These are phyloP conservation scores for Capsicum chinense DNA, from an alignment of 257 asterid species.

Conservation along the genomic window DNA sequence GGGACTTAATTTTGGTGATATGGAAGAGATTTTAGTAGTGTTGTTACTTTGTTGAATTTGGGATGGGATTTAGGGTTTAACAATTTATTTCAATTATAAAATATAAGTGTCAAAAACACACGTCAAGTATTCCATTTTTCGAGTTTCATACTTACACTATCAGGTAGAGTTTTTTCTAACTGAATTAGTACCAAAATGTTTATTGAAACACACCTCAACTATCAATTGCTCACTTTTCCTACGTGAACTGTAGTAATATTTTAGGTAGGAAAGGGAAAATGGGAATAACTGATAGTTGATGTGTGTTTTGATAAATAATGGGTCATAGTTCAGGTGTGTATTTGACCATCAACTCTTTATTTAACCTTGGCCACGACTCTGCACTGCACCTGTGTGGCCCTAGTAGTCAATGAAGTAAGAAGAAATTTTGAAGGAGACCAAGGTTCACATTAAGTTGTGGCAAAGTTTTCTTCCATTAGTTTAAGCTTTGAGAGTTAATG, in stretches of 20 bases:
- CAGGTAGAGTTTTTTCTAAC: no score
- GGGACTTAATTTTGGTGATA: background rate
- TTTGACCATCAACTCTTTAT: background rate
- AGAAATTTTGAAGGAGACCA: background rate
- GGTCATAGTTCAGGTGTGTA: no score
- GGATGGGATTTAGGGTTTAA: background rate
- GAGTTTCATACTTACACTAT: no score
- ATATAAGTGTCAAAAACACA: no score
- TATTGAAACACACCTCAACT: no score
- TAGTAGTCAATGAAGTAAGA: background rate
- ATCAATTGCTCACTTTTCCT: no score
- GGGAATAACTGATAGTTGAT: background rate
- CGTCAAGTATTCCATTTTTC: no score
- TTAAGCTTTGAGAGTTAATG: background rate
- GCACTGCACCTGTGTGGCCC: background rate
- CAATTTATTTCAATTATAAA: no score
- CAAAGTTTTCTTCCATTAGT: background rate
- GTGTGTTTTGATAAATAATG: no score
- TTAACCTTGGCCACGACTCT: background rate
- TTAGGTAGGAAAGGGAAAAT: no score
- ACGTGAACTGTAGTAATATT: no score
- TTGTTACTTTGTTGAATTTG: background rate
- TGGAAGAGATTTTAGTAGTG: background rate
- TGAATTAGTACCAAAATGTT: no score
- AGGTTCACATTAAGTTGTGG: background rate